Conservation (phyloP, 1,139 yeast genomes). For the Scheffersomyces segobiensis region DNA sequence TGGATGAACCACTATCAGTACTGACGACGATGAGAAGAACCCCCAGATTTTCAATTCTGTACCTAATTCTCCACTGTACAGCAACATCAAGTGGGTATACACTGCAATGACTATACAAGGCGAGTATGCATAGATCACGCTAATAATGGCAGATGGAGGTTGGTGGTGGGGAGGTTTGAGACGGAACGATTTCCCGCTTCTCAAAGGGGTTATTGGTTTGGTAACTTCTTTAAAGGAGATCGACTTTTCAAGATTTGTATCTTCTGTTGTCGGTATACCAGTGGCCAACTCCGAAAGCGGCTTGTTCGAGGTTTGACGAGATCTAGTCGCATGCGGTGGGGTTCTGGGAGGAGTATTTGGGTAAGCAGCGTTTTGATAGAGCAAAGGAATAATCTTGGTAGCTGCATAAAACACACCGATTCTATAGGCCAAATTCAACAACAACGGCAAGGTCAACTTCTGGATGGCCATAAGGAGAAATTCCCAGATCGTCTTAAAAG, state of each 20-base stretch:
- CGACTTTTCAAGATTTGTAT: neutral
- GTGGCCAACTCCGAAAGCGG: constrained; percentile 3
- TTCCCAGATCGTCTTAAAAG: constrained; percentile 67
- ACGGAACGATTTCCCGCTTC: constrained; percentile 11
- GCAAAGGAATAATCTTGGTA: constrained; percentile 85
- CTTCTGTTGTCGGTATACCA: neutral
- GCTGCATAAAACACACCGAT: constrained; percentile 90
- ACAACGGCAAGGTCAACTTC: constrained; percentile 78
- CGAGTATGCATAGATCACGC: constrained; percentile 78
- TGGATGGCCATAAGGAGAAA: constrained; percentile 68
- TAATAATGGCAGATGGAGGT: constrained; percentile 50
- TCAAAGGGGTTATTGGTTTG: neutral
- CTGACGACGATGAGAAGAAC: constrained; percentile 27
- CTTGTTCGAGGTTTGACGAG: constrained; percentile 20
- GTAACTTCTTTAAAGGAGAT: neutral
- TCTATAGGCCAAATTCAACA: constrained; percentile 80
- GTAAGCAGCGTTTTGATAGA: constrained; percentile 45
- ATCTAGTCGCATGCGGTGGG: constrained; percentile 16
- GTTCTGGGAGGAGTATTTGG: constrained; percentile 25
- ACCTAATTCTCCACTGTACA: constrained; percentile 77
- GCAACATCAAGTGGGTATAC: constrained; percentile 89
- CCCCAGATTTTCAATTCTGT: constrained; percentile 63
- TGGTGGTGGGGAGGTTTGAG: constrained; percentile 22
- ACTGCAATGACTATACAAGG: constrained; percentile 94
- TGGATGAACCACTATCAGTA: constrained; percentile 56